Evolutionary conservation across 2,329 filamentous ascomycete genomes (phyloP).

Genomic region (Trichoderma sp.): DNA sequence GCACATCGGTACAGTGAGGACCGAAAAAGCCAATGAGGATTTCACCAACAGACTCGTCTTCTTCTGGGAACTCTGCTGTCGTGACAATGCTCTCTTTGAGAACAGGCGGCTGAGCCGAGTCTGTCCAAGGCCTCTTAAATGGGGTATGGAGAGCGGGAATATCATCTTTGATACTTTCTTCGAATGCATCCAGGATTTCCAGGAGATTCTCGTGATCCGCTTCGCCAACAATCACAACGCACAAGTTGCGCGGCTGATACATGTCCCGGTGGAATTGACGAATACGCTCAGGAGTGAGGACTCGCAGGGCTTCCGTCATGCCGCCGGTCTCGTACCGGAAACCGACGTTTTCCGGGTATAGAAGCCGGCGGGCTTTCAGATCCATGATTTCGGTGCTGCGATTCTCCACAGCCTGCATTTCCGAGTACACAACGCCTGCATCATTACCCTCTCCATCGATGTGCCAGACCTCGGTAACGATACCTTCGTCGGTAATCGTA

Average conservation of each 20-base stretch:
- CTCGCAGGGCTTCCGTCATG: slow-evolving; percentile 86
- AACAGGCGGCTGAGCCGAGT: slow-evolving; percentile 73
- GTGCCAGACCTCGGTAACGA: slow-evolving; percentile 95
- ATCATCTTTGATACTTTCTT: slow-evolving; percentile 77
- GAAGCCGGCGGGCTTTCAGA: slow-evolving; percentile 69
- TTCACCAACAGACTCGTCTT: slow-evolving; percentile 91
- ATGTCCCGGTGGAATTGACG: slow-evolving; percentile 93
- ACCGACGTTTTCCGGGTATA: slow-evolving; percentile 86
- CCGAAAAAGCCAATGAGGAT: slow-evolving; percentile 84
- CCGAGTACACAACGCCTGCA: slow-evolving; percentile 95
- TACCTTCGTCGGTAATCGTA: slow-evolving; percentile 86
- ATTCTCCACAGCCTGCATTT: slow-evolving; percentile 97
- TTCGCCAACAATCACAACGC: slow-evolving; percentile 87
- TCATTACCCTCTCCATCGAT: slow-evolving; percentile 91
- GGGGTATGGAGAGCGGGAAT: slow-evolving; percentile 72
- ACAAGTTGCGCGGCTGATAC: slow-evolving; percentile 97
- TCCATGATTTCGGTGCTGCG: slow-evolving; percentile 83
- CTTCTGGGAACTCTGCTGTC: slow-evolving; percentile 88
- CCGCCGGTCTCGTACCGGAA: slow-evolving; percentile 98
- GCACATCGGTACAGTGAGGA: slow-evolving; percentile 69
- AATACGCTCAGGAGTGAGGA: slow-evolving; percentile 83
- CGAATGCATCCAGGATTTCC: slow-evolving; percentile 79
- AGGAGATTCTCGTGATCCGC: slow-evolving; percentile 79
- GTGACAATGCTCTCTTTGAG: slow-evolving; percentile 71
- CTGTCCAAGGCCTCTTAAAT: slow-evolving; percentile 87